Evolutionary conservation across 2,329 filamentous ascomycete species (phyloP), one percentile per base, ranked within the genome.

Genomic region (Xylaria sp.): DNA sequence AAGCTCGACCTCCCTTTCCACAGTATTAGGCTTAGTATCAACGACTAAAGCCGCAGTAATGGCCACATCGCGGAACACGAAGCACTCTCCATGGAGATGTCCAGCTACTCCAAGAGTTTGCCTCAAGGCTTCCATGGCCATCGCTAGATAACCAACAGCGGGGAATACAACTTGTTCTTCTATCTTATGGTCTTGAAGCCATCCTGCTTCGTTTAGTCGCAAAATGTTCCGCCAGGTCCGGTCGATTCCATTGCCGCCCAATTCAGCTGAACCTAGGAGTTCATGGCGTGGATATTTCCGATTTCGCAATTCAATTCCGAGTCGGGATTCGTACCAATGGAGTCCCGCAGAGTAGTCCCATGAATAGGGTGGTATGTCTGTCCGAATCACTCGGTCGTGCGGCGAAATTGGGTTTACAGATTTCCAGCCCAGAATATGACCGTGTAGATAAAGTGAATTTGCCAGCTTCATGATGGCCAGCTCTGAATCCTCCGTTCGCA

Each of bases 151-250:
- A 0, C 60, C 74, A 0, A 70, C 64, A 0, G 67, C 74, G 0
- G 75, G 75, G 8, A 75, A 71, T 0, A 76, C 42, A 0, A 72
- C 59, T 6, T 71, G 67, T 3, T 1, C 1, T 1, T 70, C 72
- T 0, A 76, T 1, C 30, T 64, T 71, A 30, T 76, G 75, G 27
- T 74, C 73, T 0, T n/a, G 19, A 0, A 75, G 5, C 73, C 73
- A 75, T 0, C 68, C 66, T 14, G 71, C 21, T 24, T 75, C 74
- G 5, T 50, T 60, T 2, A 62, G n/a, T 0, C 39, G 50, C 2
- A 75, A 51, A 0, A 73, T 27, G 34, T 75, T 75, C 1, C 72
- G 55, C 74, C 74, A 75, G 0, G 3, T 55, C 48, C 47, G 68
- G 17, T 72, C 53, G 1, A 73, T 65, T 0, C 66, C 67, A 12